phyloP scores from a whole-genome alignment of 2,329 filamentous ascomycete genomes.

The Fusarium pseudonygamai region DNA sequence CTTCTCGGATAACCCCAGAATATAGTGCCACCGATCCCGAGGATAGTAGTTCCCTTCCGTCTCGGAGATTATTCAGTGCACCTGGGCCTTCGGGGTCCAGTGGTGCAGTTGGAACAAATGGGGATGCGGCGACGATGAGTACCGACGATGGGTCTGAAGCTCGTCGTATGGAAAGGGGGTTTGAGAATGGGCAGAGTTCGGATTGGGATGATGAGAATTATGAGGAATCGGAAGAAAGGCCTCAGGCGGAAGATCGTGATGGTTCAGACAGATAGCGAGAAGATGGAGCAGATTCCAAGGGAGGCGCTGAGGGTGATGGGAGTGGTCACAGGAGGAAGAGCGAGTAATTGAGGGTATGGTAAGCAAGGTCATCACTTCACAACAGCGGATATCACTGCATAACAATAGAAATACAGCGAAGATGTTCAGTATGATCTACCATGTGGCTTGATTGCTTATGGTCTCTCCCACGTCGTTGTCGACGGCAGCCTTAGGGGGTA shows the following conservation, averaged over 20 bases:
- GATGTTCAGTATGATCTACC: no score
- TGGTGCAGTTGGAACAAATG: background rate
- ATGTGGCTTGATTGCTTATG: no score
- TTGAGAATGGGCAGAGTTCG: rapidly evolving
- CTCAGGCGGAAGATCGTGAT: background rate
- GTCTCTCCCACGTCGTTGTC: no score
- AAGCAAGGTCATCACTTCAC: no score
- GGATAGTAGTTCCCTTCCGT: background rate
- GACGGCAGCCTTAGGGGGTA: no score
- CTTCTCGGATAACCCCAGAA: background rate
- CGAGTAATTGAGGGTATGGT: background rate
- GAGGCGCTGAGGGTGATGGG: background rate
- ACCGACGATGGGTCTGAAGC: background rate
- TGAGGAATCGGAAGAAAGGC: background rate
- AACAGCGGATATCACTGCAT: no score
- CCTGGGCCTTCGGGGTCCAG: background rate
- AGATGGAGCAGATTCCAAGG: background rate
- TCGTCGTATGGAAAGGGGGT: background rate
- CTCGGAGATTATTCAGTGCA: background rate
- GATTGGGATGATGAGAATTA: background rate
- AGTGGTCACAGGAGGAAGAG: background rate
- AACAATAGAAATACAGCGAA: background rate
- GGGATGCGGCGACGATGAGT: rapidly evolving
- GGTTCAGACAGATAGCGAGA: no score
- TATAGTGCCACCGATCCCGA: background rate